Percentiles rank a stretch among this genome's conserved stretches.
These are phyloP conservation scores for Penicillium lividum DNA, from an alignment of 495 filamentous ascomycete species.

Conservation along the genomic window DNA sequence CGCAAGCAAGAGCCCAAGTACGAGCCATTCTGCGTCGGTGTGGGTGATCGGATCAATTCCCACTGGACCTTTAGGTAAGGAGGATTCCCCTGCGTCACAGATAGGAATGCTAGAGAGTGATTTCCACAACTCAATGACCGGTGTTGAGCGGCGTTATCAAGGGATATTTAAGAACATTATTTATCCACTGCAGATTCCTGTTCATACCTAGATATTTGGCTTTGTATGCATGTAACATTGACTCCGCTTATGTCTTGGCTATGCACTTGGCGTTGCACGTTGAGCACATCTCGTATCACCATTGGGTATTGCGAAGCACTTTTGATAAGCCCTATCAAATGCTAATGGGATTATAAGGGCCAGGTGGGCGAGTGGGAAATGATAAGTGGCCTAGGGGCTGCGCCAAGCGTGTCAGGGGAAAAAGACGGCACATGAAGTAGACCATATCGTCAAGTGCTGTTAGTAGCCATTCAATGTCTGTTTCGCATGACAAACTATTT, in stretches of 20 bases:
- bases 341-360: not conserved
- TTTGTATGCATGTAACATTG: conserved; percentile 16
- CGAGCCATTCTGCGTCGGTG: not conserved
- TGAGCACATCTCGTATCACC: not conserved
- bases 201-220: not conserved
- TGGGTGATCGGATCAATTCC: not conserved
- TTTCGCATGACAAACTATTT: no score
- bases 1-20: not conserved
- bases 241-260: conserved; percentile 16
- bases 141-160: not conserved
- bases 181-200: not conserved
- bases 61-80: not conserved
- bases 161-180: not conserved
- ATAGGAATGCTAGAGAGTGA: not conserved
- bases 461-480: no score
- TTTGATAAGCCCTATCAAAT: not conserved
- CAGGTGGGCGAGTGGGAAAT: not conserved
- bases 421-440: not conserved
- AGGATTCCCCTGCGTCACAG: not conserved
- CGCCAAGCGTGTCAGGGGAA: not conserved
- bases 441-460: no score
- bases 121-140: not conserved
- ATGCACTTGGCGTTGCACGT: conserved; percentile 24
- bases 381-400: not conserved
- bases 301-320: not conserved